phyloP scores from a whole-genome alignment of 163 green algal genomes.

The Scenedesmus sp. region DNA sequence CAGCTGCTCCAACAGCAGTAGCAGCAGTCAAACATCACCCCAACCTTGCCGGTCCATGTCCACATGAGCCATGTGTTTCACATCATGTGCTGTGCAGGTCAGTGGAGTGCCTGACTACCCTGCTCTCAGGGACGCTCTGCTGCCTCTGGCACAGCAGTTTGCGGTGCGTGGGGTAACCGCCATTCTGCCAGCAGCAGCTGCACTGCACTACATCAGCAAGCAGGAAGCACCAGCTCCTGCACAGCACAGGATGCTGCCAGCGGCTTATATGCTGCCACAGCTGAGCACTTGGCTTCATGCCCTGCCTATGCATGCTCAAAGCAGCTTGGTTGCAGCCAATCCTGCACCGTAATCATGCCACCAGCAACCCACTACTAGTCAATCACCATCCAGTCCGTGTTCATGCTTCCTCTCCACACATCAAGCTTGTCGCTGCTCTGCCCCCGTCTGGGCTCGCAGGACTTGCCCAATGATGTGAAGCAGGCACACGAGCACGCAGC shows the following conservation, averaged over 20 bases:
- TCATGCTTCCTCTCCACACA: not conserved
- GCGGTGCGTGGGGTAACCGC: conserved; percentile 53
- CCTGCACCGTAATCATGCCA: not conserved
- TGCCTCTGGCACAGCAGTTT: conserved; percentile 76
- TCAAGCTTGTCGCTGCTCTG: not conserved
- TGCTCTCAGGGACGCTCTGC: conserved; percentile 63
- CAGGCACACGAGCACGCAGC: conserved; percentile 68
- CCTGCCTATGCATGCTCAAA: not conserved
- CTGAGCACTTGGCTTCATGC: too few relatives aligned
- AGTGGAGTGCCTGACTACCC: conserved; percentile 66
- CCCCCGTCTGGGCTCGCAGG: conserved; percentile 39
- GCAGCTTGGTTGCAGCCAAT: not conserved
- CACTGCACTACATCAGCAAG: not conserved
- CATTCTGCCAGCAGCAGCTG: not conserved
- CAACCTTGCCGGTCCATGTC: not conserved
- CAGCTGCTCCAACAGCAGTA: not conserved
- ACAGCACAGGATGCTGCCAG: too few relatives aligned
- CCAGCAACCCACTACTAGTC: not conserved
- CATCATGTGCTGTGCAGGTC: not conserved
- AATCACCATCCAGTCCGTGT: not conserved
- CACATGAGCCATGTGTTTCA: not conserved
- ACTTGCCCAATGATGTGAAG: conserved; percentile 63
- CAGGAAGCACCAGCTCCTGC: not conserved
- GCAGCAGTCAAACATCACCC: not conserved
- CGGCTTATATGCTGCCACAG: too few relatives aligned